phyloP scores from a whole-genome alignment of 345 rosid species.

The Boechera stricta region DNA sequence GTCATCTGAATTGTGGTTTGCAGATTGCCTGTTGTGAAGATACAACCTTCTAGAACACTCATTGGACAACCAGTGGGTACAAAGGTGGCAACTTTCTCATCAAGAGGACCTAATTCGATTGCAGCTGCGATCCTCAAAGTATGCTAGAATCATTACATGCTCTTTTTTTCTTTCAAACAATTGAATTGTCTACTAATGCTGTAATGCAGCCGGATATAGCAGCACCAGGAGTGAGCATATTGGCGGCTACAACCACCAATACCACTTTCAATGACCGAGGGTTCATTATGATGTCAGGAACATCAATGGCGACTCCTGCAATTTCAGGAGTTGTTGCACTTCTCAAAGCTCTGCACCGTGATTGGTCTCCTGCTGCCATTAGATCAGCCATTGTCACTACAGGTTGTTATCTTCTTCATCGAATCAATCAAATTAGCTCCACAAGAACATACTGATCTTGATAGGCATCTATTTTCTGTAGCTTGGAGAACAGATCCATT shows the following conservation, averaged over 20 bases:
- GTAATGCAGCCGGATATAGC: conserved; percentile 50
- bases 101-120: conserved; percentile 34
- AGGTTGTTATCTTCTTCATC: conserved; percentile 42
- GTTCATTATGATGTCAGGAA: conserved; percentile 10
- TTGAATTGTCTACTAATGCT: background rate
- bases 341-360: conserved; percentile 43
- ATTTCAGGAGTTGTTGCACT: conserved; percentile 50
- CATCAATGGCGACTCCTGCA: conserved; percentile 35
- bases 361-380: conserved; percentile 55
- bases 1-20: background rate
- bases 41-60: conserved; percentile 32
- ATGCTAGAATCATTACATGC: background rate
- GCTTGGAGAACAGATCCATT: conserved; percentile 48
- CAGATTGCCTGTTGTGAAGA: conserved; percentile 31
- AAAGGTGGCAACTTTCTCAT: conserved; percentile 35
- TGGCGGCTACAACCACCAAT: conserved; percentile 46
- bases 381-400: conserved; percentile 57
- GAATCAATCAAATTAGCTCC: background rate
- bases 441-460: background rate
- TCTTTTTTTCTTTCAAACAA: background rate
- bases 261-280: conserved; percentile 24
- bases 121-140: conserved; percentile 34
- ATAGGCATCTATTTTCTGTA: conserved; percentile 1
- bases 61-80: conserved; percentile 35
- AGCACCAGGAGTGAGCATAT: conserved; percentile 51